Evolutionary conservation across 495 filamentous ascomycete species (phyloP).

Genomic region (Penicillium pancosmium): DNA sequence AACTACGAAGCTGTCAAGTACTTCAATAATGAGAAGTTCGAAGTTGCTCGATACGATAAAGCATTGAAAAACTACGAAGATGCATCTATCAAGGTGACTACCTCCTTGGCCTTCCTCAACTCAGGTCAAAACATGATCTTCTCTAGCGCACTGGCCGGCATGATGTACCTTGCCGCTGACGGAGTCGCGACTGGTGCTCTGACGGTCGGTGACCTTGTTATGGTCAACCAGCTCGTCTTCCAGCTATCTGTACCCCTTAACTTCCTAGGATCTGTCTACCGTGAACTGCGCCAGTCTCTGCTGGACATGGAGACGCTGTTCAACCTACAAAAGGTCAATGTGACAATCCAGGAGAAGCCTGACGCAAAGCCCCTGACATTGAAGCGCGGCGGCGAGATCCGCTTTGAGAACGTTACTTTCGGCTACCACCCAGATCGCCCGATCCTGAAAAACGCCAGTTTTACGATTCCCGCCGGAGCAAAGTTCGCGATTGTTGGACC

Average conservation of each 20-base stretch:
- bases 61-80: conserved; percentile 86
- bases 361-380: conserved; percentile 73
- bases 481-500: conserved; percentile 96
- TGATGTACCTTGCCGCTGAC: conserved; percentile 95
- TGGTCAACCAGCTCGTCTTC: conserved; percentile 99
- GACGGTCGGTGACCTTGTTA: conserved; percentile 95
- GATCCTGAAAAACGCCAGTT: conserved; percentile 79
- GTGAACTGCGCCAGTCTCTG: conserved; percentile 90
- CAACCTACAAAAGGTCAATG: conserved; percentile 97
- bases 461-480: conserved; percentile 92
- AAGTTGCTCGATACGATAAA: conserved; percentile 86
- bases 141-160: conserved; percentile 88
- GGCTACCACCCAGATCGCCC: conserved; percentile 87
- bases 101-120: conserved; percentile 89
- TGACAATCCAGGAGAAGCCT: conserved; percentile 75
- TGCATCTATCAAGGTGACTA: conserved; percentile 94
- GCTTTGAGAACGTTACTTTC: conserved; percentile 93
- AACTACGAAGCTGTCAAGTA: conserved; percentile 99
- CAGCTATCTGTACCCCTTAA: conserved; percentile 95
- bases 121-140: conserved; percentile 99
- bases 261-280: conserved; percentile 94
- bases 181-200: conserved; percentile 79
- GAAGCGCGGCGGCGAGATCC: conserved; percentile 80
- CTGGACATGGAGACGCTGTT: conserved; percentile 99
- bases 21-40: conserved; percentile 98